phyloP scores from a whole-genome alignment of 768 basidiomycete genomes.

The Porphyrellus cyaneotinctus region DNA sequence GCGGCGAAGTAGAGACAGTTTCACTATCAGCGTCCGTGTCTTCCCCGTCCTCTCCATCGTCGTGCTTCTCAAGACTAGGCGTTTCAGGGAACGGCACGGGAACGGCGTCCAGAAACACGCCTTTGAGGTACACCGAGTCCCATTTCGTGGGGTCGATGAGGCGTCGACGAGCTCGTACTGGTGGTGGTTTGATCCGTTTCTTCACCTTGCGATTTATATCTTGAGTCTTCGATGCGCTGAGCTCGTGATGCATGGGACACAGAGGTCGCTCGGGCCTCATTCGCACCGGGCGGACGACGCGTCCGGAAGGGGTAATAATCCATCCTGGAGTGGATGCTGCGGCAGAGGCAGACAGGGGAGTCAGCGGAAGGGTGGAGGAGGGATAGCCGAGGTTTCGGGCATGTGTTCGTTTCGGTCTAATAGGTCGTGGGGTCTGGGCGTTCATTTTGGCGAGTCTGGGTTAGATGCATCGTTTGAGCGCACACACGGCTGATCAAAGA shows the following conservation, averaged over 20 bases:
- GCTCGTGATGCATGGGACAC: constrained; percentile 17
- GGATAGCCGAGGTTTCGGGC: constrained; percentile 38
- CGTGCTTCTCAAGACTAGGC: not conserved
- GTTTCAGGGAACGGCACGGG: not conserved
- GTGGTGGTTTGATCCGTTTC: constrained; percentile 46
- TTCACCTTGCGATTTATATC: constrained; percentile 34
- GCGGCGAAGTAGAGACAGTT: not conserved
- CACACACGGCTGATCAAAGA: not conserved
- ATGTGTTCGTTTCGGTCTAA: constrained; percentile 40
- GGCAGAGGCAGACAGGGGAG: constrained; percentile 57
- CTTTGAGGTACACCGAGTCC: constrained; percentile 67
- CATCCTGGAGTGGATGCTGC: constrained; percentile 58
- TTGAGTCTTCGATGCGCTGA: constrained; percentile 3
- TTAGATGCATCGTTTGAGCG: not conserved
- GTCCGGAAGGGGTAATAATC: constrained; percentile 63
- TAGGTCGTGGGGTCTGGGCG: constrained; percentile 26
- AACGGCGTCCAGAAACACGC: constrained; percentile 54
- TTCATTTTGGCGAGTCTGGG: constrained; percentile 15
- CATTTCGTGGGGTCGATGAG: constrained; percentile 73
- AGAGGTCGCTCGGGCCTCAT: constrained; percentile 71
- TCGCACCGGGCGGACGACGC: constrained; percentile 60
- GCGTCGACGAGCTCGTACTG: constrained; percentile 52
- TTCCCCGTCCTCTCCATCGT: not conserved
- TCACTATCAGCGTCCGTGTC: not conserved
- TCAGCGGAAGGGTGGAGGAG: constrained; percentile 60